These are phyloP conservation scores for Scenedesmus sp. DNA, from an alignment of 163 green algal species.

Conservation along the genomic window DNA sequence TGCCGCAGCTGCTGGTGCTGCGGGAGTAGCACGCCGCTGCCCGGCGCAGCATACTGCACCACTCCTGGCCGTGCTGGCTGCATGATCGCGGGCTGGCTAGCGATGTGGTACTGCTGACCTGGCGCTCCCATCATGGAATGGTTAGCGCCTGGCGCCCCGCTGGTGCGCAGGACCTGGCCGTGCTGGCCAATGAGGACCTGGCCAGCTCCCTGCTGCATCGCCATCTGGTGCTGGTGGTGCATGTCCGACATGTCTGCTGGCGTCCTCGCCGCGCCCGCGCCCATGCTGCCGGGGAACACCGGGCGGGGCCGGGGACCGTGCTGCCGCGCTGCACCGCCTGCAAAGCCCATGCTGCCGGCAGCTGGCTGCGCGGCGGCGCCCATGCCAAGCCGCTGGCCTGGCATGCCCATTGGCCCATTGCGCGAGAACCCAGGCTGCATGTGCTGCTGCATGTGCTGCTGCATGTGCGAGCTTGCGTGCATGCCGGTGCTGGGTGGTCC, in stretches of 20 bases:
- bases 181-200: neutral
- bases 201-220: neutral
- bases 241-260: neutral
- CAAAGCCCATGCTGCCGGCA: neutral
- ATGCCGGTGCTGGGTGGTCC: neutral
- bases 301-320: neutral
- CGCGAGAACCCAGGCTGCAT: neutral
- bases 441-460: slow-evolving; percentile 22
- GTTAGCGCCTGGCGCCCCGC: neutral
- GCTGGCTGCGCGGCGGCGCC: neutral
- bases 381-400: neutral
- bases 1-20: slow-evolving; percentile 23
- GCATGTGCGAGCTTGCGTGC: neutral
- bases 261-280: neutral
- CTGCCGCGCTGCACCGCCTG: neutral
- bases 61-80: neutral
- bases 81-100: neutral
- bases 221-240: neutral
- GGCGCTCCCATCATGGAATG: neutral
- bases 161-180: neutral
- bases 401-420: neutral
- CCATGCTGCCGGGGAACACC: neutral
- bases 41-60: neutral
- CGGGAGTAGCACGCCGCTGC: neutral
- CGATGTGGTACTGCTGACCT: neutral